phyloP scores from a whole-genome alignment of 1,139 yeast genomes.

The Starmera stellimalicola region DNA sequence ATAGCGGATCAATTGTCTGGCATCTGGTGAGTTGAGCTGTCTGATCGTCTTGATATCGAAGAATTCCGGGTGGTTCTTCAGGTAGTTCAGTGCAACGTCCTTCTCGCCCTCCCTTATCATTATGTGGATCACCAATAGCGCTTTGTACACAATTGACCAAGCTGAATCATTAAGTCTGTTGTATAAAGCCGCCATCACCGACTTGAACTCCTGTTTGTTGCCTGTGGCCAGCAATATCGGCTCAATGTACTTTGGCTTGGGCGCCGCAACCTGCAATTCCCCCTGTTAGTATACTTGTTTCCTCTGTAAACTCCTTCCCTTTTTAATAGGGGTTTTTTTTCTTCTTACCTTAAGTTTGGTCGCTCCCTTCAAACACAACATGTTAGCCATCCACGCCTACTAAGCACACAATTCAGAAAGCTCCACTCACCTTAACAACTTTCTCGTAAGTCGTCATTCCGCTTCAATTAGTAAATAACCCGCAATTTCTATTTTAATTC shows the following conservation, averaged over 20 bases:
- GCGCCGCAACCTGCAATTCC: constrained; percentile 80
- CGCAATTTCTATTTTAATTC: too few species aligned
- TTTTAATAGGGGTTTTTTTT: constrained; percentile 8
- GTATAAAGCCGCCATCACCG: constrained; percentile 57
- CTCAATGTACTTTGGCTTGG: constrained; percentile 90
- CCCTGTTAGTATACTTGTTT: constrained; percentile 32
- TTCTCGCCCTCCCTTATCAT: constrained; percentile 89
- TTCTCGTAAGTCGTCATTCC: constrained; percentile 43
- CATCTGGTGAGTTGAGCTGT: constrained; percentile 38
- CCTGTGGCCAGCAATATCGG: constrained; percentile 80
- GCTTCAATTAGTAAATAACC: too few species aligned
- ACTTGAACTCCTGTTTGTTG: constrained; percentile 47
- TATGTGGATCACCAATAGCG: constrained; percentile 76
- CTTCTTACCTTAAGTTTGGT: constrained; percentile 41
- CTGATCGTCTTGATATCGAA: constrained; percentile 35
- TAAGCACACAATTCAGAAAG: background rate
- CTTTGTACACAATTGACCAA: constrained; percentile 86
- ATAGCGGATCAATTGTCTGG: constrained; percentile 58
- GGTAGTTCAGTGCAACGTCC: constrained; percentile 57
- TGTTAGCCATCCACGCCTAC: constrained; percentile 3
- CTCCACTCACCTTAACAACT: constrained; percentile 43
- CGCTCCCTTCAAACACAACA: constrained; percentile 41
- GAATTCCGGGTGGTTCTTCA: constrained; percentile 50
- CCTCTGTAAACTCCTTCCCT: background rate
- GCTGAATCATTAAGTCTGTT: constrained; percentile 63